Evolutionary conservation across 2,329 filamentous ascomycete species (phyloP), one percentile per base, ranked within the genome.

Genomic region (Colletotrichum nymphaeae): DNA sequence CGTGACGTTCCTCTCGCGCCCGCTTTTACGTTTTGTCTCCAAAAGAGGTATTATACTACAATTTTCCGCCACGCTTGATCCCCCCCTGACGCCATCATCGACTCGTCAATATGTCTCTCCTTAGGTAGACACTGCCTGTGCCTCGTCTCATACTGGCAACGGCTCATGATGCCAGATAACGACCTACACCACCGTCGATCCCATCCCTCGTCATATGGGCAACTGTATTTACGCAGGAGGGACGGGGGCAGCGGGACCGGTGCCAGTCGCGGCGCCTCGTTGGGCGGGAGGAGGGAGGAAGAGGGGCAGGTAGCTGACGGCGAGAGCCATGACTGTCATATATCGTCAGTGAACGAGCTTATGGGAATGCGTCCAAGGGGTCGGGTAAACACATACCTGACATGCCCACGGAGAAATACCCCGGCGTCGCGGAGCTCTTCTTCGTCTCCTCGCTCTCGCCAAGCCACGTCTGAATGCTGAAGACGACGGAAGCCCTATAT

Each of bases 401-500:
- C 93, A 97, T 97, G 82, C 92, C 89, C 69, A 97, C 91, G 69
- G 91, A 92, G 83, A 97, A 92, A 78, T 87, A 87, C 19, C 87
- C 84, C 2, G 95, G 95, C 5, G 94, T 95, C 58, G 87, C 85
- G 30, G 90, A 84, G 72, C 84, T 92, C 81, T 90, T 92, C 83
- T 87, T 89, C 70, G 90, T 83, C 72, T 93, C 91, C 78, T 91
- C 88, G 78, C 92, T 93, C 87, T 95, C 93, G 76, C 92, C 91
- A 60, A 95, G 88, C 93, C 93, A 96, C 81, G 86, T 91, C 85
- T 95, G 92, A 67, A 95, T 82, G 76, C 93, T 90, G 82, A 94
- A 92, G 73, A 95, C 88, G 42, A 95, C 91, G 53, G 93, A 89
- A 12, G 91, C 91, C 93, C 91, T 93, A 49, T 46, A n/a, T 32